Evolutionary conservation across 768 basidiomycete genomes (phyloP).

Genomic region (Auriscalpium orientale): DNA sequence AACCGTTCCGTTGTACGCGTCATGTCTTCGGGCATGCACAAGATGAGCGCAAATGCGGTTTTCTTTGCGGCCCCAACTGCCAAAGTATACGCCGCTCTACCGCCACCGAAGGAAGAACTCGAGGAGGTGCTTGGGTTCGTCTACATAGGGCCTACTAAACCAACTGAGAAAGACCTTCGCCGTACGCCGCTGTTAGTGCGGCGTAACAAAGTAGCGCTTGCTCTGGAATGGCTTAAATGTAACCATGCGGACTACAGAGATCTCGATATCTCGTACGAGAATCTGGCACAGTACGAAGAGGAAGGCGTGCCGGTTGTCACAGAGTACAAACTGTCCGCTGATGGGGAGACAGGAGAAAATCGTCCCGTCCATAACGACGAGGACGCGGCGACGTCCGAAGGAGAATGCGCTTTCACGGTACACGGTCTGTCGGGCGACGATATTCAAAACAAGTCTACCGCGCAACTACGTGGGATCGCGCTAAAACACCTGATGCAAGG

Average conservation of each 20-base stretch:
- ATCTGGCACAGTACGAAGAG: constrained; percentile 14
- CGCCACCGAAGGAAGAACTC: constrained; percentile 25
- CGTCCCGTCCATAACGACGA: constrained; percentile 20
- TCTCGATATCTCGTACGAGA: constrained; percentile 11
- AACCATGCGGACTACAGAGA: not conserved
- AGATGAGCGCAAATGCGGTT: constrained; percentile 29
- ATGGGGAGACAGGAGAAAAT: not conserved
- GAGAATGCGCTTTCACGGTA: constrained; percentile 30
- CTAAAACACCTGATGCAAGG: constrained; percentile 21
- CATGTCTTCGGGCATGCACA: constrained; percentile 7
- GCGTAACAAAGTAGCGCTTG: constrained; percentile 1
- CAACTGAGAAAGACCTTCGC: constrained; percentile 21
- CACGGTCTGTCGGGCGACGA: constrained; percentile 27
- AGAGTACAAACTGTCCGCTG: not conserved
- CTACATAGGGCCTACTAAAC: constrained; percentile 22
- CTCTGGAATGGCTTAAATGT: not conserved
- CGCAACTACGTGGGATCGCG: constrained; percentile 17
- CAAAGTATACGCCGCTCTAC: constrained; percentile 25
- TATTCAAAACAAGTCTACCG: not conserved
- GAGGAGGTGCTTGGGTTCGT: constrained; percentile 24
- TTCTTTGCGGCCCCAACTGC: constrained; percentile 24
- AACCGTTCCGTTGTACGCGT: constrained; percentile 16
- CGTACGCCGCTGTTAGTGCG: constrained; percentile 13
- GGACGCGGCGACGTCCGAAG: constrained; percentile 21
- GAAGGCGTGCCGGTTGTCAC: constrained; percentile 17